phyloP scores from a whole-genome alignment of 1,139 yeast genomes.

The Zygoascus sp. region DNA sequence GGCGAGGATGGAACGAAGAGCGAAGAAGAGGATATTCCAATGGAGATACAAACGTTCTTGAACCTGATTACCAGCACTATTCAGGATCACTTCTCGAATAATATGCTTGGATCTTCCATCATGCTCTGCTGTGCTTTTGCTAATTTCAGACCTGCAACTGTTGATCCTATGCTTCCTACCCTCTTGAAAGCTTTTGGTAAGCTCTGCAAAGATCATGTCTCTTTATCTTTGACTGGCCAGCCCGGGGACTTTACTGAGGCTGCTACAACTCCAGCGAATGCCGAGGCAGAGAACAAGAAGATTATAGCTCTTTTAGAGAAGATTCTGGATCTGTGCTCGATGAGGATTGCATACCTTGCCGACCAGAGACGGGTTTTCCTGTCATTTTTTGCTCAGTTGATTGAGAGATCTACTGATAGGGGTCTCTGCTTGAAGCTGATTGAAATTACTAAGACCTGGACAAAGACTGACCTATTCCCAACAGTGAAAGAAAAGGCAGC shows the following conservation, averaged over 20 bases:
- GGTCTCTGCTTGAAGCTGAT: conserved; percentile 71
- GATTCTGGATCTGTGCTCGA: conserved; percentile 69
- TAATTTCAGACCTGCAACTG: conserved; percentile 62
- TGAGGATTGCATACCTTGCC: conserved; percentile 77
- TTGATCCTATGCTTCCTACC: conserved; percentile 69
- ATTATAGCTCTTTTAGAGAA: conserved; percentile 73
- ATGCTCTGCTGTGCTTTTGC: conserved; percentile 81
- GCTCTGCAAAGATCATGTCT: conserved; percentile 79
- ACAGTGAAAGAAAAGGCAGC: conserved; percentile 97
- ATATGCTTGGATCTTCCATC: conserved; percentile 89
- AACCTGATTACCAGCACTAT: conserved; percentile 61
- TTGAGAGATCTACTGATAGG: conserved; percentile 82
- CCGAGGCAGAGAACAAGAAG: conserved; percentile 70
- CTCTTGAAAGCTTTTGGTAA: conserved; percentile 85
- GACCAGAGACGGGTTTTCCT: conserved; percentile 90
- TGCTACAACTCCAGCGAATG: conserved; percentile 14
- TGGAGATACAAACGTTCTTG: conserved; percentile 59
- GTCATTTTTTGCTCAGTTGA: conserved; percentile 79
- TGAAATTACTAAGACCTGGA: conserved; percentile 81
- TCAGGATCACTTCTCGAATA: conserved; percentile 76
- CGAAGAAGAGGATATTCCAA: conserved; percentile 52
- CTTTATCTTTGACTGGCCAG: conserved; percentile 18
- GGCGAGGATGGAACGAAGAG: conserved; percentile 43
- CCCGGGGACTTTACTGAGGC: conserved; percentile 13
- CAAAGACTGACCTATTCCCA: conserved; percentile 80